Conservation (phyloP, 441 rosid species). For the Codiaeum variegatum region DNA sequence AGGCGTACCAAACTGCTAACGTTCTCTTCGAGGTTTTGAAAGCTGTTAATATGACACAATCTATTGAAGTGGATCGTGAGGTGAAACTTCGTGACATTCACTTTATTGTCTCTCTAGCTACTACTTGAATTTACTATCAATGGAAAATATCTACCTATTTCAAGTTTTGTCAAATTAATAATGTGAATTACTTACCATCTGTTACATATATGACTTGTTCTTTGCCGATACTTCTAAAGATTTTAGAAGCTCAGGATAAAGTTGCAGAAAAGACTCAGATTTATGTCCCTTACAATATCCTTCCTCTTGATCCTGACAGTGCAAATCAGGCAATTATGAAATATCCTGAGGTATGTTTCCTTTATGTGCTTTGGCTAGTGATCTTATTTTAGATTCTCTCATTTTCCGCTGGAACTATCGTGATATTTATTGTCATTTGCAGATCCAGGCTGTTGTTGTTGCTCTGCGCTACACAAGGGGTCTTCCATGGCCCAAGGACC, state of each 20-base stretch:
- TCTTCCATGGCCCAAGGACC: constrained; percentile 93
- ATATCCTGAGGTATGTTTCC: constrained; percentile 78
- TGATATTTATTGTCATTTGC: constrained; percentile 20
- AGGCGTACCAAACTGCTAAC: constrained; percentile 99
- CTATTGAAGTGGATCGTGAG: constrained; percentile 94
- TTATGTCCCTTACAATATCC: constrained; percentile 85
- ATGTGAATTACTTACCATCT: not conserved
- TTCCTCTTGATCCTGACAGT: constrained; percentile 98
- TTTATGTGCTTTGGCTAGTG: constrained; percentile 15
- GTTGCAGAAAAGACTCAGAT: constrained; percentile 94
- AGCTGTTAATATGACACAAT: constrained; percentile 90
- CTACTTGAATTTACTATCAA: constrained; percentile 1
- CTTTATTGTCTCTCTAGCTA: constrained; percentile 6
- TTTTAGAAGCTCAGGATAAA: constrained; percentile 84
- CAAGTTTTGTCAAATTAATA: constrained; percentile 5
- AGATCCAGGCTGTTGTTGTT: constrained; percentile 93
- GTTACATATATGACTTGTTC: constrained; percentile 12
- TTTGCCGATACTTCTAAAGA: constrained; percentile 42
- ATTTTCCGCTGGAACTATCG: constrained; percentile 9
- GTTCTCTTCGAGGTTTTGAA: constrained; percentile 97
- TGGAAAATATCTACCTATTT: not conserved
- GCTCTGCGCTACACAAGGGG: constrained; percentile 96
- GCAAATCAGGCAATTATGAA: constrained; percentile 93
- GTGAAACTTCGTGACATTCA: constrained; percentile 37
- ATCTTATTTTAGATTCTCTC: constrained; percentile 12